Evolutionary conservation across 2,329 filamentous ascomycete species (phyloP).

Genomic region (Fusarium sterilihyphosum): DNA sequence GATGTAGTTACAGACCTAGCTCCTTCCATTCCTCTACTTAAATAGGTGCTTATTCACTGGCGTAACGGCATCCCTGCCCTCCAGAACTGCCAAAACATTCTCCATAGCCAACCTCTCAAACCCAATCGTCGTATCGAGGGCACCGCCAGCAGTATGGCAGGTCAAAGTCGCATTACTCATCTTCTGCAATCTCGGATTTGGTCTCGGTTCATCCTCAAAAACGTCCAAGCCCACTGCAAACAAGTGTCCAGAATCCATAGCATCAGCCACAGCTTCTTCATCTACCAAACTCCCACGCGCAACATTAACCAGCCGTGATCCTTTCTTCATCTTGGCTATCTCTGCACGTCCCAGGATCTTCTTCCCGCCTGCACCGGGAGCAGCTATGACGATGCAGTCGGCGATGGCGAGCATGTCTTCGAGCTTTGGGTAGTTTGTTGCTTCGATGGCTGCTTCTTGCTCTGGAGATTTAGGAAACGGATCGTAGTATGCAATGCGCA

Average conservation of each 20-base stretch:
- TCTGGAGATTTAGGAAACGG: slow-evolving; percentile 51
- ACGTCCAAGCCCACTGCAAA: slow-evolving; percentile 44
- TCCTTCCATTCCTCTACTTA: neutral
- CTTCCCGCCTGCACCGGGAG: slow-evolving; percentile 13
- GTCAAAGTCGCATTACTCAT: slow-evolving; percentile 55
- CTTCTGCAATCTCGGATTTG: slow-evolving; percentile 43
- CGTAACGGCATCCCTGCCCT: slow-evolving; percentile 49
- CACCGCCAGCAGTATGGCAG: slow-evolving; percentile 65
- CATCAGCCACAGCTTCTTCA: slow-evolving; percentile 28
- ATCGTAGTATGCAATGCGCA: slow-evolving; percentile 67
- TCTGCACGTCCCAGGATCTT: neutral
- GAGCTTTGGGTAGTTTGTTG: slow-evolving; percentile 44
- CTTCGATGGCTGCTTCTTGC: slow-evolving; percentile 57
- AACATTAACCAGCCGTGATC: slow-evolving; percentile 64
- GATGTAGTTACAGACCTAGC: neutral
- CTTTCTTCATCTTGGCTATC: slow-evolving; percentile 59
- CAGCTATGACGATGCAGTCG: slow-evolving; percentile 21
- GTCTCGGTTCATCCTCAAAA: slow-evolving; percentile 19
- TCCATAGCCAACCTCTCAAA: slow-evolving; percentile 65
- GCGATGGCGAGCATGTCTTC: slow-evolving; percentile 13
- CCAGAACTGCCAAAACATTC: slow-evolving; percentile 61
- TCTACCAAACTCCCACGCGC: slow-evolving; percentile 47
- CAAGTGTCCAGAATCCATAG: slow-evolving; percentile 15
- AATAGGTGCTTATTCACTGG: slow-evolving; percentile 50
- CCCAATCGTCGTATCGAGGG: slow-evolving; percentile 62